A percentile compares a stretch with the other conserved stretches of the same genome.
phyloP scores from a whole-genome alignment of 1,284 basidiomycete genomes.

The Ganoderma leucocontextum region DNA sequence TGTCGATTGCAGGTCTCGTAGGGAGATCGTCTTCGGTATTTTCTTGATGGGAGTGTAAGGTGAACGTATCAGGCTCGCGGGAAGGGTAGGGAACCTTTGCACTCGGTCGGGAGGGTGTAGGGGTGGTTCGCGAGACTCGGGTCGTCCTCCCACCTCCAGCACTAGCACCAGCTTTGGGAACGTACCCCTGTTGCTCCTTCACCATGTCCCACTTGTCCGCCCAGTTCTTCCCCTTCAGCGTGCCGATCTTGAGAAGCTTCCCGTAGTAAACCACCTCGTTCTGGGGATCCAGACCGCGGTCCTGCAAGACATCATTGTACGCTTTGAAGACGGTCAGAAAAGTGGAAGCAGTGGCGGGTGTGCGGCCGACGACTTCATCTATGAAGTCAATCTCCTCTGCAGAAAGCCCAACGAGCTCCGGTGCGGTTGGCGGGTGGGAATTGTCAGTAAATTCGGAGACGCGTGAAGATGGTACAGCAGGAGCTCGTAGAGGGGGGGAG shows the following conservation, averaged over 20 bases:
- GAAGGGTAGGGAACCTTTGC: constrained; percentile 3
- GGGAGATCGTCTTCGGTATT: constrained; percentile 32
- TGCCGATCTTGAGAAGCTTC: constrained; percentile 80
- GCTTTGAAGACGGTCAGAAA: constrained; percentile 83
- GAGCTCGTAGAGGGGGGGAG: constrained; percentile 40
- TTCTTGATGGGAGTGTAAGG: constrained; percentile 53
- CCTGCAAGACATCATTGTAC: constrained; percentile 78
- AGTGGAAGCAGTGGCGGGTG: constrained; percentile 68
- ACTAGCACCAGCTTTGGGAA: constrained; percentile 19
- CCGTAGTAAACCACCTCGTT: constrained; percentile 83
- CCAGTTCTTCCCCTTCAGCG: constrained; percentile 79
- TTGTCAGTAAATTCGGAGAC: constrained; percentile 45
- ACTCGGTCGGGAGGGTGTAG: constrained; percentile 29
- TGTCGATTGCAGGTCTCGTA: constrained; percentile 17
- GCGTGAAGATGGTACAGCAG: constrained; percentile 32
- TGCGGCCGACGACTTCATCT: constrained; percentile 74
- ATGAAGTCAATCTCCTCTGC: constrained; percentile 72
- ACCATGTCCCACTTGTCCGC: constrained; percentile 77
- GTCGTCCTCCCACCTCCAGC: constrained; percentile 31
- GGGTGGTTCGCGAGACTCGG: constrained; percentile 29
- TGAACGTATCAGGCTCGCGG: constrained; percentile 49
- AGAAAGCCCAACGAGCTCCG: constrained; percentile 67
- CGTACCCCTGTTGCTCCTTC: constrained; percentile 62
- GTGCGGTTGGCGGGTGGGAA: constrained; percentile 56
- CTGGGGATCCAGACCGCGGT: constrained; percentile 77